Base-by-base conservation (phyloP, 305 asterid genomes). In the Nicotiana rustica region DNA sequence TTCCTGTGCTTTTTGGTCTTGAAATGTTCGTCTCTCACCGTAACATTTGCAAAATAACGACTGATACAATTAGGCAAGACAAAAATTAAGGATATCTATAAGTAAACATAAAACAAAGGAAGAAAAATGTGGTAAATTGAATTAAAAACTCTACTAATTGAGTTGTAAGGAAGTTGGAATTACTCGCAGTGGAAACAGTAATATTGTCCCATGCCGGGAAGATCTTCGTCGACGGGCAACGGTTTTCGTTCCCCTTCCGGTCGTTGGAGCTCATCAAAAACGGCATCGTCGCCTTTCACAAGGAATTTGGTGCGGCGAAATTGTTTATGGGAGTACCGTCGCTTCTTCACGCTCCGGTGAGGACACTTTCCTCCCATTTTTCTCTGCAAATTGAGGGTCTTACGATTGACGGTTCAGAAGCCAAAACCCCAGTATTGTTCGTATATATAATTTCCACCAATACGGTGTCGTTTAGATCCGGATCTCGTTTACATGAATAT, bases 311-410 rank as follows among this genome's bases (percentile, higher is more conserved):
- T 56, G 38, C 93, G 91, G 66, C 98, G 89, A 47, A 80, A 83
- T 6, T 92, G 86, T 82, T 92, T 95, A 83, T 95, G 97, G 65
- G 97, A 91, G 87, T 92, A 95, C 0, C 98, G 88, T 38, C 97
- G 93, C 91, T 93, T 93, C 82, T 91, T 93, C 80, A 92, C 95
- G 75, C 92, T 89, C 78, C 98, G 78, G 86, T 95, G 97, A 0
- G 99, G 99, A 85, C 99, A 95, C 88, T 95, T 95, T 56, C 98
- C 98, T 70, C 99, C 99, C 99, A 95, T 95, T 52, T 1, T 52
- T 52, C 35, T 3, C 15, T 12, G 17, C 17, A 52, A 52, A 52
- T 52, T 52, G 59, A 52, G 17, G 17, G 59, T 52, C 13, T 14
- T 52, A 10, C 59, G 1, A 1, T 13, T 52, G 59, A 52, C 17